Base-by-base conservation (phyloP, 2,329 filamentous ascomycete genomes). In the Aureobasidium namibiae region DNA sequence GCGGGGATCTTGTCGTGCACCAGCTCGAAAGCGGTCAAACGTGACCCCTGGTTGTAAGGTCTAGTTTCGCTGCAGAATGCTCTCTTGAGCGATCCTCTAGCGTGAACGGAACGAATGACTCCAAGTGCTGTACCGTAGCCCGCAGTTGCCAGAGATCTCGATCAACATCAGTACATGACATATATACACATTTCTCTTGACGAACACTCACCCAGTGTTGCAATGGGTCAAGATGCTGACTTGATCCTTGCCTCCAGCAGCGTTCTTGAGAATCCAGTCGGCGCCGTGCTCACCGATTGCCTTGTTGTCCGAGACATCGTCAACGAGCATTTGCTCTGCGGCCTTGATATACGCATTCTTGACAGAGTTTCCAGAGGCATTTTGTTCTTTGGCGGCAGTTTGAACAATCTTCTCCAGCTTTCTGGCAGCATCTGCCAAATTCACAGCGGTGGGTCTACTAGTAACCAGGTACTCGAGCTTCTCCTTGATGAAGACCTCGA, bases 1-100 rank as follows among this genome's bases (percentile, higher is more conserved):
- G 90, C 86, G 2, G 94, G 92, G 59, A 99, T 96, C 16, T 84
- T 78, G 73, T 99, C 94, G 70, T 92, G 92, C 8, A 95, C 88
- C n/a, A 99, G 83, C 76, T 99, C 94, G 72, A 95, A 99, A 8
- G 94, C 91, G 4, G 94, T 99, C 61, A 99, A 79, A 21, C 94
- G 85, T 54, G 92, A 95, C 59, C 94, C 94, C 76, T 99, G 94
- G 77, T 99, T 99, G 75, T 99, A 99, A 0, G 94, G 94, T 34
- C 94, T 83, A 2, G 94, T 99, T 76, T 99, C 94, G 50, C 92
- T 96, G 78, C 92, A 99, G 77, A 90, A 99, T 39, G 91, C 92
- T 69, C 91, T 92, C 63, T 85, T 80, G 24, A 99, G 80, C 7
- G 83, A 78, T 5, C 80, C 78, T 59, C 79, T 79, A 13, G 82